phyloP scores from a whole-genome alignment of 2,329 filamentous ascomycete genomes.

The Penicillium sp. region DNA sequence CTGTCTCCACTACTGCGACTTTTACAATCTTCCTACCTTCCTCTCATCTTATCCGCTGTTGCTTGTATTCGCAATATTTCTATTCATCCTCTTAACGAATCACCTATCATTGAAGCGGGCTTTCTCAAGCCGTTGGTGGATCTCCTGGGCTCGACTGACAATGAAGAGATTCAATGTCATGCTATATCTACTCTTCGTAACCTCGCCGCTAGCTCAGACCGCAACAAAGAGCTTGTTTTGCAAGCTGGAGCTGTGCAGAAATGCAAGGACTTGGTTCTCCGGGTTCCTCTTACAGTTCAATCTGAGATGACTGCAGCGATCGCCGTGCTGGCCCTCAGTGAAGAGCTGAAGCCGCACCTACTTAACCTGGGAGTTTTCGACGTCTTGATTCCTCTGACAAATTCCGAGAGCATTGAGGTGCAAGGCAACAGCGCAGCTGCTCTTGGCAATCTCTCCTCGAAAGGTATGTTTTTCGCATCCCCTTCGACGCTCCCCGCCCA shows the following conservation, averaged over 20 bases:
- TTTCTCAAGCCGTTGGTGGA: constrained; percentile 94
- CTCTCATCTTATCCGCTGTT: constrained; percentile 92
- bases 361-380: constrained; percentile 93
- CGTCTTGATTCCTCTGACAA: constrained; percentile 90
- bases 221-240: constrained; percentile 96
- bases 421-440: constrained; percentile 98
- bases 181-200: constrained; percentile 96
- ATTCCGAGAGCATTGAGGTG: constrained; percentile 94
- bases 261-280: constrained; percentile 93
- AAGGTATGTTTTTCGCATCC: constrained; percentile 62
- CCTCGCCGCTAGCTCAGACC: constrained; percentile 90
- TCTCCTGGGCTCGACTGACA: constrained; percentile 89
- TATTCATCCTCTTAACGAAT: constrained; percentile 96
- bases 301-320: constrained; percentile 99
- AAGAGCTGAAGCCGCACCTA: constrained; percentile 90
- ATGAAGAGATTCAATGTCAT: constrained; percentile 98
- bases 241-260: constrained; percentile 97
- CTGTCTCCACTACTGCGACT: constrained; percentile 82
- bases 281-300: constrained; percentile 90
- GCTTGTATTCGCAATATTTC: constrained; percentile 99
- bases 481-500: neutral
- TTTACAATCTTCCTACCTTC: constrained; percentile 91
- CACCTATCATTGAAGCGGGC: constrained; percentile 95
- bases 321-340: constrained; percentile 89
- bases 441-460: constrained; percentile 91